A percentile compares a stretch with the other conserved stretches of the same genome.
Conservation (phyloP, 306 rosid genomes). For the Vigna unguiculata region DNA sequence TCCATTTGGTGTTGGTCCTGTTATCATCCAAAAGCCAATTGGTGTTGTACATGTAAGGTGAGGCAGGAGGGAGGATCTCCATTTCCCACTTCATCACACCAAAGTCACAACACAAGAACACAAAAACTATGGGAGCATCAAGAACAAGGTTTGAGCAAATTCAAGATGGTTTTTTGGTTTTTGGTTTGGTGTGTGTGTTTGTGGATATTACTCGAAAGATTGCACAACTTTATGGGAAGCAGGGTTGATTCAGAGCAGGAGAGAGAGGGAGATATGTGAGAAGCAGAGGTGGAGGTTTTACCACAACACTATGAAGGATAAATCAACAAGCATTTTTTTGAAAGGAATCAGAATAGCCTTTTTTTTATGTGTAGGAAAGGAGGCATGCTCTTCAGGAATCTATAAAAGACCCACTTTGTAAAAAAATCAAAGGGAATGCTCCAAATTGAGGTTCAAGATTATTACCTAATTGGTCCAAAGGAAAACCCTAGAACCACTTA, state of each 20-base stretch:
- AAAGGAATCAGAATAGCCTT: constrained; percentile 80
- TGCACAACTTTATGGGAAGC: constrained; percentile 40
- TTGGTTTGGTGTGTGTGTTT: background rate
- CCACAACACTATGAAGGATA: constrained; percentile 55
- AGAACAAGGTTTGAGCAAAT: background rate
- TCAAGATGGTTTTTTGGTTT: constrained; percentile 15
- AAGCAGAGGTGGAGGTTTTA: constrained; percentile 66
- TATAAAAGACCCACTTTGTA: constrained; percentile 64
- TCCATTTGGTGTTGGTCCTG: constrained; percentile 65
- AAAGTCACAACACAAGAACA: constrained; percentile 6
- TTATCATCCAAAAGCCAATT: constrained; percentile 62
- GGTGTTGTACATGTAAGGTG: constrained; percentile 56
- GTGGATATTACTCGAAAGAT: constrained; percentile 12
- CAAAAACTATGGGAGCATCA: constrained; percentile 41
- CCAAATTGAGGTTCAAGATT: constrained; percentile 43
- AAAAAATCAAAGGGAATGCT: constrained; percentile 51
- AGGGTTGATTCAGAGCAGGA: constrained; percentile 43
- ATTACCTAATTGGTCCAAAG: constrained; percentile 38
- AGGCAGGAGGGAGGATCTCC: constrained; percentile 63
- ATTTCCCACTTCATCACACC: constrained; percentile 69
- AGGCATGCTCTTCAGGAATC: constrained; percentile 65
- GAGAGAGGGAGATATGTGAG: constrained; percentile 37
- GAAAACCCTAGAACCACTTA: constrained; percentile 46
- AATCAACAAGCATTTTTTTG: constrained; percentile 65
- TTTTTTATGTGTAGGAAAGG: constrained; percentile 49